These are phyloP conservation scores for Leccinum aurantiacum DNA, from an alignment of 768 basidiomycete genomes.

Conservation along the genomic window DNA sequence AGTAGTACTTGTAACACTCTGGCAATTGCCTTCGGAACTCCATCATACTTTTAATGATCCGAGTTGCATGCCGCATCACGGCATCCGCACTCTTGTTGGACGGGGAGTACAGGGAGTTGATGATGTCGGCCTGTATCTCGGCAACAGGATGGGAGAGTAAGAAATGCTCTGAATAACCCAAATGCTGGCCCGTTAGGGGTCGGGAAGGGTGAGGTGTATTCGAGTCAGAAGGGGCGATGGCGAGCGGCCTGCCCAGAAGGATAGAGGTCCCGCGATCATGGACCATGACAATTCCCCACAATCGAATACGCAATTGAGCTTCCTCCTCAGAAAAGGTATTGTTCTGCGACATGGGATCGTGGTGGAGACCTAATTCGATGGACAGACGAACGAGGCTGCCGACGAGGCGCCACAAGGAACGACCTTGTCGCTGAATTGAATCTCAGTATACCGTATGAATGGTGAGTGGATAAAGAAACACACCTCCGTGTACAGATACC, in stretches of 20 bases:
- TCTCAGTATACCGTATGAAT: background rate
- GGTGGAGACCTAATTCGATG: slow-evolving; percentile 83
- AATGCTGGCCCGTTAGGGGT: slow-evolving; percentile 24
- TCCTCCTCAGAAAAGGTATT: slow-evolving; percentile 71
- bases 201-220: slow-evolving; percentile 74
- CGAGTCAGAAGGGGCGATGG: slow-evolving; percentile 78
- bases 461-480: slow-evolving; percentile 18
- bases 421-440: slow-evolving; percentile 71
- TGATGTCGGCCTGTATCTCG: slow-evolving; percentile 86
- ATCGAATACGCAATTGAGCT: slow-evolving; percentile 72
- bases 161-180: slow-evolving; percentile 77
- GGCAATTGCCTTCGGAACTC: slow-evolving; percentile 70
- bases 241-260: slow-evolving; percentile 81
- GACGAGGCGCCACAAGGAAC: slow-evolving; percentile 84
- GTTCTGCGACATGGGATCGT: slow-evolving; percentile 72
- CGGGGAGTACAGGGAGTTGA: slow-evolving; percentile 81
- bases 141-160: slow-evolving; percentile 71
- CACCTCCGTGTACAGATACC: slow-evolving; percentile 90
- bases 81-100: slow-evolving; percentile 66
- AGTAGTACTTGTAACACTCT: slow-evolving; percentile 71
- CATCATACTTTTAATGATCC: slow-evolving; percentile 76
- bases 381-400: slow-evolving; percentile 81
- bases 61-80: slow-evolving; percentile 72
- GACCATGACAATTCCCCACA: slow-evolving; percentile 83
- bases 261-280: slow-evolving; percentile 89